Conservation (phyloP, 768 basidiomycete genomes). For the Kwoniella bestiolae region DNA sequence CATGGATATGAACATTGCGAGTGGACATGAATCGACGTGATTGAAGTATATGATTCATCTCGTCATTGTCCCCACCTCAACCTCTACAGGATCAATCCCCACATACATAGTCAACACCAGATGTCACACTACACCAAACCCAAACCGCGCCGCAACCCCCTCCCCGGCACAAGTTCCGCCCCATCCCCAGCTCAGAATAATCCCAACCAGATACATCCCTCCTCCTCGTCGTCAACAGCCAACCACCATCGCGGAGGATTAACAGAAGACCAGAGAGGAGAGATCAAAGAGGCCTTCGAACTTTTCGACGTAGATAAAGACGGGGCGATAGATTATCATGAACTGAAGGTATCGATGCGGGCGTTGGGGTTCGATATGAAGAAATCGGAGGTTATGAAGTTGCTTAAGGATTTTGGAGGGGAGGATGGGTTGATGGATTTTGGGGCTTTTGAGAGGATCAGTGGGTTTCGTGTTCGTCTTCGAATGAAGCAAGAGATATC, state of each 20-base stretch:
- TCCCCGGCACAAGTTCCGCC: too few relatives aligned
- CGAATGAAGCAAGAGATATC: too few relatives aligned
- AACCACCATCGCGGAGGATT: slow-evolving; percentile 23
- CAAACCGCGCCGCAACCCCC: slow-evolving; percentile 12
- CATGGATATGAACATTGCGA: not conserved
- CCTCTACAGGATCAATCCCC: not conserved
- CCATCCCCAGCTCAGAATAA: not conserved
- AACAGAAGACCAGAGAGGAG: slow-evolving; percentile 69
- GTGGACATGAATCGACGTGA: not conserved
- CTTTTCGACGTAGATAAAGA: slow-evolving; percentile 99
- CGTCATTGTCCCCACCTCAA: too few relatives aligned
- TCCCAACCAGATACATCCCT: slow-evolving; percentile 3
- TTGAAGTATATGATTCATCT: too few relatives aligned
- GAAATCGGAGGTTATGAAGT: slow-evolving; percentile 95
- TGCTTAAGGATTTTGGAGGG: slow-evolving; percentile 83
- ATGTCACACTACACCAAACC: slow-evolving; percentile 29
- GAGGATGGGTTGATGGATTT: slow-evolving; percentile 74
- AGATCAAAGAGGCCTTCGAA: slow-evolving; percentile 98
- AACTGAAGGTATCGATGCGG: slow-evolving; percentile 97
- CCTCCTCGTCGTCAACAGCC: slow-evolving; percentile 1
- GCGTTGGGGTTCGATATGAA: slow-evolving; percentile 97
- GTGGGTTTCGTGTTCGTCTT: slow-evolving; percentile 61
- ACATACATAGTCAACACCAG: not conserved
- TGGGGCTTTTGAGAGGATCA: slow-evolving; percentile 91
- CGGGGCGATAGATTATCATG: slow-evolving; percentile 93